phyloP scores from a whole-genome alignment of 1,284 basidiomycete genomes.

The Cutaneotrichosporon sp. region DNA sequence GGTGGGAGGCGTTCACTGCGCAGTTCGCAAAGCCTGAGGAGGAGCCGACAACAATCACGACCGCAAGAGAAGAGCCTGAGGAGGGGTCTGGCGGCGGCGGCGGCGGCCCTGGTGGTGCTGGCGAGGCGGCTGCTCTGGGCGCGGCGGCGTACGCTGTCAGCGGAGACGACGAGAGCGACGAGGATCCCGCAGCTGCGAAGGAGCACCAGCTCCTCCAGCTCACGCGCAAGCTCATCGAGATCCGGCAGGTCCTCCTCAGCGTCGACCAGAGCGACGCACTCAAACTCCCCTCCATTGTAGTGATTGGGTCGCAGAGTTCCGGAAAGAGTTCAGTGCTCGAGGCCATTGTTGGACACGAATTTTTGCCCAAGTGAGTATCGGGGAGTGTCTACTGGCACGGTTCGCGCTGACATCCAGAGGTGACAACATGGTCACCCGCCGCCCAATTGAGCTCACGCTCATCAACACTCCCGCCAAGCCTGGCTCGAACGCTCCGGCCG shows the following conservation, averaged over 20 bases:
- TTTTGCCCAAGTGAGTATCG: conserved; percentile 80
- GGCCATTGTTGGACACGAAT: conserved; percentile 96
- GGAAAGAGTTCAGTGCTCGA: conserved; percentile 97
- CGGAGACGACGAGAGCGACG: conserved; percentile 8
- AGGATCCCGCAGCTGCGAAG: conserved; percentile 13
- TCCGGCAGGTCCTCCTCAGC: conserved; percentile 83
- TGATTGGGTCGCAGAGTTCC: conserved; percentile 95
- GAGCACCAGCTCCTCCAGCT: conserved; percentile 68
- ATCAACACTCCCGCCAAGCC: conserved; percentile 72
- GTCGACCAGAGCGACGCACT: conserved; percentile 93
- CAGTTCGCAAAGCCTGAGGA: conserved; percentile 17
- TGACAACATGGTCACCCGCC: conserved; percentile 98
- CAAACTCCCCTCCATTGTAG: conserved; percentile 93
- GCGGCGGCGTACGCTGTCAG: conserved; percentile 13
- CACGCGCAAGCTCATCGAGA: conserved; percentile 93
- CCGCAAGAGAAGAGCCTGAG: conserved; percentile 21
- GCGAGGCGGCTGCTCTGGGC: conserved; percentile 17
- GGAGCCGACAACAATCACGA: neutral
- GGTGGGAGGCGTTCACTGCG: conserved; percentile 40
- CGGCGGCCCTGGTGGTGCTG: conserved; percentile 12
- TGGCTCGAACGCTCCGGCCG: conserved; percentile 57
- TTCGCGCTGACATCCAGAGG: conserved; percentile 57
- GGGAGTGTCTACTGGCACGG: neutral
- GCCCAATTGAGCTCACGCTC: conserved; percentile 95
- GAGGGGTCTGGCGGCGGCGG: conserved; percentile 27